Evolutionary conservation across 345 rosid species (phyloP), one percentile per base, ranked within the genome.

Genomic region (Eucalyptus shirleyi): DNA sequence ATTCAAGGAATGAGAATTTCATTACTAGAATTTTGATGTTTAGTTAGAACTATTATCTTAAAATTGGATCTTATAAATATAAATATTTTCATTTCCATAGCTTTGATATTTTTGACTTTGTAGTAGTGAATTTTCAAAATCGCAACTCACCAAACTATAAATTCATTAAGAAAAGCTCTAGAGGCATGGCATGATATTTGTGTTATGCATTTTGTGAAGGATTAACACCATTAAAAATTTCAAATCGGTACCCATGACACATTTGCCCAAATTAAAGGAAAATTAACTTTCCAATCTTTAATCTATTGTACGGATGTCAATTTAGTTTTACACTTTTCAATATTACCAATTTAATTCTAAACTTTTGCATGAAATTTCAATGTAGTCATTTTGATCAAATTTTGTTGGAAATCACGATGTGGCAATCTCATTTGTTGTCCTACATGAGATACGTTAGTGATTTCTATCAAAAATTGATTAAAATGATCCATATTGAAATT

Each of bases 331-430:
- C 0, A 28, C 1, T 13, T 28, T 62, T 30, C 2, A 62, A 62
- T 62, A 6, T 62, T 28, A 2, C 17, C 4, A 62, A 62, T 62
- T 28, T 30, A 62, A 13, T 62, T 0, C 9, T 13, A 62, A 60
- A 60, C 4, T 1, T 6, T 60, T 62, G 2, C 2, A 0, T 28
- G 17, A 62, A 62, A 62, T 6, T 62, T 2, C 18, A 6, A 62
- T 62, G 2, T 30, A 13, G 16, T 62, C 17, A 28, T 62, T 28
- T 1, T 14, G 16, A 2, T 62, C 2, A 13, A 62, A 28, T 62
- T 62, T 62, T 14, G 1, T 12, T 12, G 32, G 2, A 62, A 28
- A 30, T 62, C 0, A 0, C 0, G 4, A 62, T 28, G 32, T 11
- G 6, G 67, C 67, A 28, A 28, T 60, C 1, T 56, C 30, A 24